phyloP scores from a whole-genome alignment of 495 filamentous ascomycete genomes.

The Echria macrotheca region DNA sequence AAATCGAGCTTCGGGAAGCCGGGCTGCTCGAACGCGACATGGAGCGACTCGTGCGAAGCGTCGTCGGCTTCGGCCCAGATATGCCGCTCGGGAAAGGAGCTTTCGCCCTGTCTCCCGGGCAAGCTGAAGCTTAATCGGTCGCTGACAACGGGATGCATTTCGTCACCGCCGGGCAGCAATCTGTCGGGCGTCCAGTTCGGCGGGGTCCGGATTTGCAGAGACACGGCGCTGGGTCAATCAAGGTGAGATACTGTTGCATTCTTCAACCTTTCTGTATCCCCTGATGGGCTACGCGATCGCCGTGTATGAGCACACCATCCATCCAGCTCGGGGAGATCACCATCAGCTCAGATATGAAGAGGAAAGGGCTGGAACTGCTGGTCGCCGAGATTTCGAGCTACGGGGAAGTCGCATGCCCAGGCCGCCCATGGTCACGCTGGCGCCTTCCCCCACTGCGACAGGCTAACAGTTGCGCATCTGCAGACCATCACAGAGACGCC shows the following conservation, averaged over 20 bases:
- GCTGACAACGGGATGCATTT: constrained; percentile 15
- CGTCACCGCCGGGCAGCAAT: neutral
- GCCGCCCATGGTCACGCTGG: neutral
- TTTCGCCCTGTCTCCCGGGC: constrained; percentile 12
- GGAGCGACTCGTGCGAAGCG: neutral
- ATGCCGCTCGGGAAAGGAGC: constrained; percentile 24
- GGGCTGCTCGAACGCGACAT: constrained; percentile 6
- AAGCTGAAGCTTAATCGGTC: constrained; percentile 10
- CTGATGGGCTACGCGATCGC: constrained; percentile 6
- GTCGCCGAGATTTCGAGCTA: constrained; percentile 6
- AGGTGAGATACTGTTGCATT: neutral
- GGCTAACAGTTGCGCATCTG: neutral
- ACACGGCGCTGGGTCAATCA: neutral
- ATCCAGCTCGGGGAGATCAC: constrained; percentile 11
- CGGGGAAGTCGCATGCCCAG: too few relatives aligned
- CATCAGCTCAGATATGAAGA: constrained; percentile 6
- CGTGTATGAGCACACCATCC: constrained; percentile 12
- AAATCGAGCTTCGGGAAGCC: constrained; percentile 5
- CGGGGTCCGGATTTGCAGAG: too few relatives aligned
- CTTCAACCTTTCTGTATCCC: constrained; percentile 2
- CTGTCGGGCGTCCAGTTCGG: too few relatives aligned
- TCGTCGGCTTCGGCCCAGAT: constrained; percentile 15
- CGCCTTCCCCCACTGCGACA: constrained; percentile 4
- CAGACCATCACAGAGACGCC: constrained; percentile 6
- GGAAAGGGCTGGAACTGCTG: neutral